phyloP scores from a whole-genome alignment of 2,329 filamentous ascomycete genomes.

The Diplodia sapinea region DNA sequence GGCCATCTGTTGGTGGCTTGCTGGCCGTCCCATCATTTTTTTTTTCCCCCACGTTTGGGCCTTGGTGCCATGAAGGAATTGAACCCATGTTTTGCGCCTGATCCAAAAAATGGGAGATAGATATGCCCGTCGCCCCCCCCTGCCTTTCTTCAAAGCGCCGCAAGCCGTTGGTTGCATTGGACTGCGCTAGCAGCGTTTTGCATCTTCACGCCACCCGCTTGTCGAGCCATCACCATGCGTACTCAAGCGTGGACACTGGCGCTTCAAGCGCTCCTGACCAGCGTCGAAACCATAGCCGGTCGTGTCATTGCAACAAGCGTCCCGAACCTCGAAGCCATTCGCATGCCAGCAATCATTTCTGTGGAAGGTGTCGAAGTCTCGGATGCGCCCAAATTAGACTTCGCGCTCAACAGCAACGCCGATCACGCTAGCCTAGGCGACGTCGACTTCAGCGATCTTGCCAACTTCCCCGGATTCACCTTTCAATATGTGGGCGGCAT shows the following conservation, averaged over 20 bases:
- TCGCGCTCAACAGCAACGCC: not conserved
- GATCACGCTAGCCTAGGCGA: not conserved
- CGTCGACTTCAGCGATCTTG: not conserved
- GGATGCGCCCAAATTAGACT: not conserved
- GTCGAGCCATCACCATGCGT: not conserved
- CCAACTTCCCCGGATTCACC: not conserved
- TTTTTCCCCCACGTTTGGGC: not conserved
- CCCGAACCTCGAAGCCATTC: not conserved
- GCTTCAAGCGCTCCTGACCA: not conserved
- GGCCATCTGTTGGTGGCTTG: conserved; percentile 6
- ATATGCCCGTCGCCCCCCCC: not conserved
- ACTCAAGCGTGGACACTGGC: not conserved
- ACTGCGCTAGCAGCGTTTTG: not conserved
- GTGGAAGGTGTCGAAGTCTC: not conserved
- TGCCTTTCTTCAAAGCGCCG: not conserved
- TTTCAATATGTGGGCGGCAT: not conserved
- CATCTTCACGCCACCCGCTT: not conserved
- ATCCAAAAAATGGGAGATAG: not conserved
- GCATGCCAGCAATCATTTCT: not conserved
- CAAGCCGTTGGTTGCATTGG: not conserved
- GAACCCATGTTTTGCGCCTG: not conserved
- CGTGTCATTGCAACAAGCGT: not conserved
- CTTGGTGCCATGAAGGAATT: not conserved
- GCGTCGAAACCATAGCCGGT: not conserved
- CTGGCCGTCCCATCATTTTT: not conserved